Evolutionary conservation across 345 rosid species (phyloP), one percentile per base, ranked within the genome.

Genomic region (Laguncularia racemosa): DNA sequence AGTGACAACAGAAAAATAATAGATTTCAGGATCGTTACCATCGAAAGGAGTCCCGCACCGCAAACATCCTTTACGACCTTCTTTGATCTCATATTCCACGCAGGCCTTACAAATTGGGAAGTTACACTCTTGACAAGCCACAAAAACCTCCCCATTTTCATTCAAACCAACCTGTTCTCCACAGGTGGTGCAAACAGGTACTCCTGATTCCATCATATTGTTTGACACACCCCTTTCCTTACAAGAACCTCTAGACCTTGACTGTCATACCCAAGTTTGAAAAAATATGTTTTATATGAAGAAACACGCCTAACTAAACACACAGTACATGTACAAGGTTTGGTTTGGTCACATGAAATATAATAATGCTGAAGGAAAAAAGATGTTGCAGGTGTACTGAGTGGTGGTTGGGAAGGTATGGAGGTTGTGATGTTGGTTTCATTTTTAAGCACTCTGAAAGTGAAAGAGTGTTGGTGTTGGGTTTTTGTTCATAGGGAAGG

Each of bases 51-150:
- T 72, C 56, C 79, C 88, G 59, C 99, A 87, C 23, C 95, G 86
- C 79, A 87, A 64, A 72, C 99, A 93, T 33, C 58, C 81, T 73
- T 77, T 79, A 58, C 91, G 75, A 33, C 89, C 97, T 56, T 89
- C 96, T 66, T 86, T 89, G 76, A 83, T 59, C 72, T 93, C 96
- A 58, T 80, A 83, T 54, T 89, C 89, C 46, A 89, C 75, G 58
- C 99, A 93, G 48, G 85, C 75, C 78, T 79, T 86, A 81, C 99
- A 89, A 72, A 89, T 72, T n/a, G 95, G 91, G 77, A 83, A 89
- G 46, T 69, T 81, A 65, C 99, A 89, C 60, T 89, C 95, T 52
- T 80, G 88, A 66, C 97, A 93, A 68, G 86, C 91, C 21, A 86
- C 83, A 58, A 86, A 89, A 48, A 67, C 38, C 59, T 82, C 95